Evolutionary conservation across 257 asterid species (phyloP).

Genomic region (Penstemon newberryi): DNA sequence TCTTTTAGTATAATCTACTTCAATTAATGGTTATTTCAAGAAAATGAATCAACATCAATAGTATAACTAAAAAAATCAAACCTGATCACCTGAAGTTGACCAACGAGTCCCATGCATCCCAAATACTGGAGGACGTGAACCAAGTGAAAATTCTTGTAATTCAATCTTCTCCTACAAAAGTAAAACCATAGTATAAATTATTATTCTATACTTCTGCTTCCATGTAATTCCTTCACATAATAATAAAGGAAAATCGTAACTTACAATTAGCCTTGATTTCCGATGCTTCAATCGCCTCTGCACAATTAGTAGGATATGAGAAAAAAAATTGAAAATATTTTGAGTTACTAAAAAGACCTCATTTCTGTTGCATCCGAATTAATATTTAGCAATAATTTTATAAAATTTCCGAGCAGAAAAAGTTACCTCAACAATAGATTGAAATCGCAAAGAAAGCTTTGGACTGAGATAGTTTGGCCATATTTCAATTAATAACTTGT

Average conservation of each 20-base stretch:
- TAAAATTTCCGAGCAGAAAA: neutral
- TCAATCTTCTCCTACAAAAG: conserved; percentile 80
- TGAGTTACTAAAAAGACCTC: neutral
- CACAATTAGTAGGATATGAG: conserved; percentile 33
- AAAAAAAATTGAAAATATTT: neutral
- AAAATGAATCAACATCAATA: neutral
- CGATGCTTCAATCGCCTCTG: conserved; percentile 95
- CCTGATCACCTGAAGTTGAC: conserved; percentile 90
- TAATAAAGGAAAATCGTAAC: conserved; percentile 33
- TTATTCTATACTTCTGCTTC: conserved; percentile 18
- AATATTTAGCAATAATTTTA: neutral
- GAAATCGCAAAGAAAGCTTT: conserved; percentile 81
- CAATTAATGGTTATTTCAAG: neutral
- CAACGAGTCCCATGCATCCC: conserved; percentile 88
- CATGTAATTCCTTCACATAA: conserved; percentile 20
- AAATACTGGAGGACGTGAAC: conserved; percentile 79
- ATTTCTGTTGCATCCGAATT: neutral
- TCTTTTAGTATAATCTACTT: neutral
- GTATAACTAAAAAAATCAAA: conserved; percentile 35
- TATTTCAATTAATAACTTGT: conserved; percentile 72
- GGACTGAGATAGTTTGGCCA: conserved; percentile 79
- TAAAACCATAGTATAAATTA: conserved; percentile 13
- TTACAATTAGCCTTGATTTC: conserved; percentile 79
- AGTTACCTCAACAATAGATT: conserved; percentile 83
- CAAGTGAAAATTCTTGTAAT: conserved; percentile 81